Conservation (phyloP, 495 filamentous ascomycete species). For the Bacidia rubella region DNA sequence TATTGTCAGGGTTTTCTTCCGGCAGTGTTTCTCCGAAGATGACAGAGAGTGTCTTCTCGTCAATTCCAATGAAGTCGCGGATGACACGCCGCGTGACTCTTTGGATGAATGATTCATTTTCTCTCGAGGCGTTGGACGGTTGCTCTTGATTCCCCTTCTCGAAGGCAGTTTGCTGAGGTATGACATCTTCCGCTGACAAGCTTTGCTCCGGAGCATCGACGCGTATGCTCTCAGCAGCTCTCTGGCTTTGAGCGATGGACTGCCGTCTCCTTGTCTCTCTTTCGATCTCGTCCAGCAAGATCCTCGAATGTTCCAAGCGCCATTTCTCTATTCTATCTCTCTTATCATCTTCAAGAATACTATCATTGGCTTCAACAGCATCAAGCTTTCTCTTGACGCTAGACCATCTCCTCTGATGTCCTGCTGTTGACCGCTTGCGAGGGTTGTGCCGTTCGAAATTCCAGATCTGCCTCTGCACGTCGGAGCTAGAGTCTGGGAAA, state of each 20-base stretch:
- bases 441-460: conserved; percentile 75
- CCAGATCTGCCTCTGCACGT: conserved; percentile 68
- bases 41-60: conserved; percentile 68
- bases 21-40: conserved; percentile 78
- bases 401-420: conserved; percentile 33
- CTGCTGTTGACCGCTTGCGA: conserved; percentile 30
- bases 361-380: conserved; percentile 47
- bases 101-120: conserved; percentile 56
- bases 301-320: conserved; percentile 79
- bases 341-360: conserved; percentile 47
- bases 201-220: background rate
- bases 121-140: conserved; percentile 10
- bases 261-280: conserved; percentile 59
- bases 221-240: background rate
- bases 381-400: conserved; percentile 53
- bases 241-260: conserved; percentile 25
- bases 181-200: background rate
- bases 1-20: background rate
- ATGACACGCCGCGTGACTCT: conserved; percentile 77
- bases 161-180: background rate
- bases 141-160: background rate
- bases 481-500: conserved; percentile 46
- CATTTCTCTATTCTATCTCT: conserved; percentile 77
- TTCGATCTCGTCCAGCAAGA: conserved; percentile 77
- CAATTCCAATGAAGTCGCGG: conserved; percentile 78